Evolutionary conservation across 1,284 basidiomycete genomes (phyloP), one percentile per base, ranked within the genome.

Genomic region (Leccinum subrobustum): DNA sequence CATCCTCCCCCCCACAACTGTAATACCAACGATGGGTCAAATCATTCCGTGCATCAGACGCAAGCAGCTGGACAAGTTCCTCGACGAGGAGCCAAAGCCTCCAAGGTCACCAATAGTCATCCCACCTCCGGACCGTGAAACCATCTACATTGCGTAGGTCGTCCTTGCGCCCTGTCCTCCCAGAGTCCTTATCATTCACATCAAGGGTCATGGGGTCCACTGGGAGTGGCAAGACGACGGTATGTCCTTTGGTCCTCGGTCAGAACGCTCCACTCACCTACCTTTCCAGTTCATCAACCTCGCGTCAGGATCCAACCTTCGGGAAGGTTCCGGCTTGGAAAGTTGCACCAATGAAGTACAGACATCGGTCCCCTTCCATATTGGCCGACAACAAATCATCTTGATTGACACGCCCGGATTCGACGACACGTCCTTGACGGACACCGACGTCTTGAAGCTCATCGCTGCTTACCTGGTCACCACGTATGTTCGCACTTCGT

Each of bases 381-480:
- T 78, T 9, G 69, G 71, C 57, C 62, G 65, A 37, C 66, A 68
- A n/a, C 68, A 65, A 6, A 69, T 77, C 54, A 57, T 74, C 54
- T 63, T 77, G 56, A 65, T 77, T 35, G 76, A 78, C 25, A 77
- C 77, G 0, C 75, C 75, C 20, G 77, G 76, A 2, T 78, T 77
- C 60, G 77, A 78, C 63, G 76, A 78, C 50, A 77, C 75, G 2
- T 64, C 60, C 27, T 52, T 72, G 63, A 76, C 71, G 2, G 77
- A 77, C 57, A 69, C 73, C 11, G 77, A 77, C 57, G 74, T 77
- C 59, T 54, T 77, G 54, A 69, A 70, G 53, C 67, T 74, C 61
- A 76, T 78, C n/a, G 70, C 76, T 7, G 70, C 71, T 11, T 78
- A 74, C 64, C 64, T 77, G 1, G 71, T 70, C 60, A 64, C 67